phyloP scores from a whole-genome alignment of 2,329 filamentous ascomycete genomes.

The Phyllosticta capitalensis region DNA sequence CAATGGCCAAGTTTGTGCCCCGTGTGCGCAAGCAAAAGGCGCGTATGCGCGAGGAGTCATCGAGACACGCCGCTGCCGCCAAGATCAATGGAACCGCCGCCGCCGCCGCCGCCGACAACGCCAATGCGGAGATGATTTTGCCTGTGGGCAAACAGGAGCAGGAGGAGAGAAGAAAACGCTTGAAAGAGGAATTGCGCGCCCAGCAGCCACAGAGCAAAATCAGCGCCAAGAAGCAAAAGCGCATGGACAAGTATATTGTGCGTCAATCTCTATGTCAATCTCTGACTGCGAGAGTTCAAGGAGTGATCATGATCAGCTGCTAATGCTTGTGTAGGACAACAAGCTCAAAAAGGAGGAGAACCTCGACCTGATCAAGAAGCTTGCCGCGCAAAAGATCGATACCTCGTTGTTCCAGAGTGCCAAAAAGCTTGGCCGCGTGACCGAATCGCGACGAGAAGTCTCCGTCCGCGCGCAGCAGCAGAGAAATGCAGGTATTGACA shows the following conservation, averaged over 20 bases:
- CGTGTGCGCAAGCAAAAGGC: conserved; percentile 53
- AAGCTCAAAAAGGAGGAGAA: conserved; percentile 95
- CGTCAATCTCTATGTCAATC: no score
- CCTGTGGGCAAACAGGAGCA: conserved; percentile 43
- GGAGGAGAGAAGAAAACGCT: conserved; percentile 41
- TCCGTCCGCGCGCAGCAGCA: conserved; percentile 55
- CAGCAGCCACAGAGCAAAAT: conserved; percentile 46
- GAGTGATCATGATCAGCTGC: neutral
- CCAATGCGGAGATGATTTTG: conserved; percentile 43
- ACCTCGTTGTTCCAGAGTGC: conserved; percentile 73
- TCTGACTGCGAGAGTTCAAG: neutral
- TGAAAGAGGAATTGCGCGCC: conserved; percentile 45
- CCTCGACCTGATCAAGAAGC: conserved; percentile 69
- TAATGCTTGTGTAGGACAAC: conserved; percentile 48
- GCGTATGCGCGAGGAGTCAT: conserved; percentile 51
- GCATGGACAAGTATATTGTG: conserved; percentile 59
- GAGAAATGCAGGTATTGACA: conserved; percentile 52
- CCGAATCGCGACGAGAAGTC: conserved; percentile 62
- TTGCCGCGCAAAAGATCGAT: conserved; percentile 71
- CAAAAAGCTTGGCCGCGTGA: conserved; percentile 62
- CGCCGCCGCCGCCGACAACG: conserved; percentile 35
- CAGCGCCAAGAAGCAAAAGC: conserved; percentile 56
- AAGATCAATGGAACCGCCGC: conserved; percentile 19
- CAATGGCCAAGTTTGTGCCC: conserved; percentile 36
- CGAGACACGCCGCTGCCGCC: conserved; percentile 13